A percentile compares a stretch with the other conserved stretches of the same genome.
phyloP scores from a whole-genome alignment of 805 yeast genomes.

The Limtongozyma cylindracea region DNA sequence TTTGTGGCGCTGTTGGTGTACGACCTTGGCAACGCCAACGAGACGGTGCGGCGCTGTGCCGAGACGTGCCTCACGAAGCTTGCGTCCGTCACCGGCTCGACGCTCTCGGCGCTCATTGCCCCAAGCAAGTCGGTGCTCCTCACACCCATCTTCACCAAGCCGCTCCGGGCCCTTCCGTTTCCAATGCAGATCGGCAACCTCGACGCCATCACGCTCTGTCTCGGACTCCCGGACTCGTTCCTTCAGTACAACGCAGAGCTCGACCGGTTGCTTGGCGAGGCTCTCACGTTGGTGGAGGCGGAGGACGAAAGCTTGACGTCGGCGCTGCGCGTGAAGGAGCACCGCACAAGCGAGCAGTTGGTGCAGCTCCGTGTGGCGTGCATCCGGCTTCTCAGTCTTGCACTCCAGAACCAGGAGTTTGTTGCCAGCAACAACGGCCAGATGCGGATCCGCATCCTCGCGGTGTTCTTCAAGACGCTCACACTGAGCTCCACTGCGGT shows the following conservation, averaged over 20 bases:
- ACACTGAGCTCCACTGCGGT: constrained; percentile 68
- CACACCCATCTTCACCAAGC: constrained; percentile 92
- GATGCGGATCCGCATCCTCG: constrained; percentile 58
- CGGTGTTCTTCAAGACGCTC: constrained; percentile 85
- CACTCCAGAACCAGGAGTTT: constrained; percentile 67
- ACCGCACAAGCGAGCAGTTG: constrained; percentile 71
- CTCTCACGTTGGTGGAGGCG: constrained; percentile 86
- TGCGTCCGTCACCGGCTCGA: constrained; percentile 42
- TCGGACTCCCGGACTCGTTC: constrained; percentile 59
- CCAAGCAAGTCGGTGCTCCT: constrained; percentile 65
- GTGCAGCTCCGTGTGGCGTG: constrained; percentile 79
- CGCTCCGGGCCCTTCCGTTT: constrained; percentile 87
- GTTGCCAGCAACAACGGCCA: constrained; percentile 50
- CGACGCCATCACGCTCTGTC: constrained; percentile 86
- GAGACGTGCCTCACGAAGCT: constrained; percentile 42
- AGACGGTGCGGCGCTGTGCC: constrained; percentile 60
- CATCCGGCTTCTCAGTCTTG: constrained; percentile 56
- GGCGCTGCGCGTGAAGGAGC: constrained; percentile 64
- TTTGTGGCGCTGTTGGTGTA: constrained; percentile 76
- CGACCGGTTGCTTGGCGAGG: constrained; percentile 65
- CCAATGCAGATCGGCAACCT: constrained; percentile 98
- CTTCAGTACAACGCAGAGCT: constrained; percentile 75
- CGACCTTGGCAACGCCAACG: constrained; percentile 77
- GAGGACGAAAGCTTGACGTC: constrained; percentile 90
- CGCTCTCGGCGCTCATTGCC: constrained; percentile 50